Evolutionary conservation across 352 stramenopile genomes (phyloP).

Genomic region (Detonula confervacea): DNA sequence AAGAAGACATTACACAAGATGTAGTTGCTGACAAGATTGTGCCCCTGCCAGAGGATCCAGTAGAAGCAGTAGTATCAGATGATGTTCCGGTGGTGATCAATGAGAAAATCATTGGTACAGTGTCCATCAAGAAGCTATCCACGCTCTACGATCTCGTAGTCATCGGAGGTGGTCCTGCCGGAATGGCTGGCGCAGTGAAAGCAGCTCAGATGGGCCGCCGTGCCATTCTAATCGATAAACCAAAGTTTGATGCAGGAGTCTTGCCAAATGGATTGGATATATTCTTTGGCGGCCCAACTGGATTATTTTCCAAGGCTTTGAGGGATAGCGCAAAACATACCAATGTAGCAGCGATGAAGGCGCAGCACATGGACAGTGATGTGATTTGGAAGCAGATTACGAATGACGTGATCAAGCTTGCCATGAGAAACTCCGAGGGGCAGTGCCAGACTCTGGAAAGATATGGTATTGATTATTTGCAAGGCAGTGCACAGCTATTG

Average conservation of each 20-base stretch:
- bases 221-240: conserved; percentile 37
- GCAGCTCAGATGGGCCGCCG: conserved; percentile 26
- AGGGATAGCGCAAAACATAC: conserved; percentile 32
- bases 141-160: conserved; percentile 69
- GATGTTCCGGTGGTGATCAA: too few species aligned
- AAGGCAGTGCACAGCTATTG: conserved; percentile 32
- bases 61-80: too few species aligned
- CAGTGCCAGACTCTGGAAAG: conserved; percentile 5
- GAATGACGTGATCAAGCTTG: conserved; percentile 25
- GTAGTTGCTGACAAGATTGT: too few species aligned
- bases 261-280: conserved; percentile 31
- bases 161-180: conserved; percentile 65
- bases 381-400: conserved; percentile 47
- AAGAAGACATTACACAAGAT: too few species aligned
- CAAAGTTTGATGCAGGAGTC: conserved; percentile 29
- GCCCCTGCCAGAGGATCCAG: too few species aligned
- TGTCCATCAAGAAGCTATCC: conserved; percentile 11
- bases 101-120: too few species aligned
- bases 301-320: conserved; percentile 49
- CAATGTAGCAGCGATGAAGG: conserved; percentile 23
- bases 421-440: conserved; percentile 34
- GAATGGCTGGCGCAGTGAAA: conserved; percentile 62
- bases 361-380: conserved; percentile 23
- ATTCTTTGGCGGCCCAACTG: conserved; percentile 39
- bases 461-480: conserved; percentile 39